Evolutionary conservation across 306 rosid genomes (phyloP).

Genomic region (Herpetospermum pedunculosum): DNA sequence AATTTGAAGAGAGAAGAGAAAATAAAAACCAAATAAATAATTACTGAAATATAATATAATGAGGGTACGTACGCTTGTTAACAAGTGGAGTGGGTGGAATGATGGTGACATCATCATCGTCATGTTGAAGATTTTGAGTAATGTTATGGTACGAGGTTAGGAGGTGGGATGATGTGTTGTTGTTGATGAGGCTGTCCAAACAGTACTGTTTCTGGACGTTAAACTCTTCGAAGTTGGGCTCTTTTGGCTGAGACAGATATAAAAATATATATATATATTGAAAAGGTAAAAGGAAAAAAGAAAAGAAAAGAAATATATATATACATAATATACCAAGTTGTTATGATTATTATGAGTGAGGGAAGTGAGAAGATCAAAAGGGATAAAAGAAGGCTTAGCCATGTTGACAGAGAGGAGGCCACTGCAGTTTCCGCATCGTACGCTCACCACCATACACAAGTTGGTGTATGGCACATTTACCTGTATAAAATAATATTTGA

Average conservation of each 20-base stretch:
- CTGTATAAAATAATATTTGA: conserved; percentile 26
- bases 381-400: conserved; percentile 78
- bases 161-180: background rate
- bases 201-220: background rate
- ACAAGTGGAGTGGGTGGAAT: conserved; percentile 40
- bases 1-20: background rate
- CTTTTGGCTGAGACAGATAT: conserved; percentile 4
- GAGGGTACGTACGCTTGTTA: conserved; percentile 81
- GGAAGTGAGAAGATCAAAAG: conserved; percentile 65
- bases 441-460: conserved; percentile 75
- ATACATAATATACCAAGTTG: no score
- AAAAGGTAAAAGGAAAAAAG: no score
- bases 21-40: background rate
- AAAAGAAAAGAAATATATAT: no score
- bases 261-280: no score
- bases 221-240: background rate
- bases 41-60: no score
- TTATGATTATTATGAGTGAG: no score
- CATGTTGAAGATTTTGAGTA: conserved; percentile 33
- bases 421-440: conserved; percentile 87
- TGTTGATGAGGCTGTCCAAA: background rate
- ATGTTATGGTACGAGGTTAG: conserved; percentile 11
- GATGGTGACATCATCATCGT: conserved; percentile 34
- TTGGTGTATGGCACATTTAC: conserved; percentile 93
- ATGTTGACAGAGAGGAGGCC: conserved; percentile 77